A percentile compares a stretch with the other conserved stretches of the same genome.
phyloP scores from a whole-genome alignment of 2,329 filamentous ascomycete species.

The Colletotrichum sp. region DNA sequence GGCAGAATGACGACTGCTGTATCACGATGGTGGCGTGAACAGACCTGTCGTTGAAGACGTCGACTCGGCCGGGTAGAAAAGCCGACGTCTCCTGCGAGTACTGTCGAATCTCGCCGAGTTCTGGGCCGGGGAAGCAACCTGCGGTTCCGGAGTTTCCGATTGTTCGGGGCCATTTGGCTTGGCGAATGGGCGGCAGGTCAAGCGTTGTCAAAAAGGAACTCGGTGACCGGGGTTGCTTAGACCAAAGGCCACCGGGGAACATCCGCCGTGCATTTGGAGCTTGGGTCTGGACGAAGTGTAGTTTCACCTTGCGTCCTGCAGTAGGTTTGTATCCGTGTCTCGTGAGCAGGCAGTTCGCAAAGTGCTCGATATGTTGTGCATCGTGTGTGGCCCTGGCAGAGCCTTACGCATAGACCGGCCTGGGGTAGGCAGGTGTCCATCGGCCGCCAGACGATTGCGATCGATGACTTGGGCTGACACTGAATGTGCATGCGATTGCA shows the following conservation, averaged over 20 bases:
- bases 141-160: slow-evolving; percentile 12
- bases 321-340: not conserved
- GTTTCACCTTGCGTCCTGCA: slow-evolving; percentile 1
- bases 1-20: not conserved
- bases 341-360: not conserved
- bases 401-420: not conserved
- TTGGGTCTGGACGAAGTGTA: not conserved
- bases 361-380: not conserved
- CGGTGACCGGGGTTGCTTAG: slow-evolving; percentile 9
- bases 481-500: not conserved
- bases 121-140: slow-evolving; percentile 11
- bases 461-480: not conserved
- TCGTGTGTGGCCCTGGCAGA: not conserved
- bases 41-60: not conserved
- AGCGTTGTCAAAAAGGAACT: not conserved
- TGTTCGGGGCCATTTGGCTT: slow-evolving; percentile 15
- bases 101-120: slow-evolving; percentile 9
- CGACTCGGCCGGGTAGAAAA: slow-evolving; percentile 8
- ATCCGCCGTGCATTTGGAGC: not conserved
- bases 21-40: not conserved
- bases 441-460: not conserved
- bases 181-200: not conserved
- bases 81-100: not conserved
- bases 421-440: not conserved
- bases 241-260: slow-evolving; percentile 10